Percentiles rank a stretch among this genome's conserved stretches.
These are phyloP conservation scores for Dactylorhiza incarnata DNA, from an alignment of 106 monocot genomes.

Conservation along the genomic window DNA sequence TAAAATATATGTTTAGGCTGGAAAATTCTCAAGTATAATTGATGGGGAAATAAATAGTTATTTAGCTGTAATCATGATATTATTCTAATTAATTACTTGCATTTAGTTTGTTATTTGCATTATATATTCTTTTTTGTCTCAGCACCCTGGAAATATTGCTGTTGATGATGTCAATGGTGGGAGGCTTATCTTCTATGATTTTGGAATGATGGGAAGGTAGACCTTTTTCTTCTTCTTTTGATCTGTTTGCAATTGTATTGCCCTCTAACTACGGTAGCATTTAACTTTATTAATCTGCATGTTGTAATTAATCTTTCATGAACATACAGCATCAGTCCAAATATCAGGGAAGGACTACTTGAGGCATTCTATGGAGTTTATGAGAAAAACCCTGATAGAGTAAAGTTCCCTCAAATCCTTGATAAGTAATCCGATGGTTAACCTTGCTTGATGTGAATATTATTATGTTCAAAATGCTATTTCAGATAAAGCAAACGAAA, in stretches of 20 bases:
- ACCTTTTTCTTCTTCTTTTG: constrained; percentile 1
- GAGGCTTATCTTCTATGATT: constrained; percentile 97
- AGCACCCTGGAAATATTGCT: constrained; percentile 99
- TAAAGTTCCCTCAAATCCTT: constrained; percentile 18
- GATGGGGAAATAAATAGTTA: neutral
- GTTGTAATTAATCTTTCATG: neutral
- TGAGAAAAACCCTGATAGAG: constrained; percentile 95
- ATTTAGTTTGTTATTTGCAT: neutral
- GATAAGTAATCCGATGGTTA: neutral
- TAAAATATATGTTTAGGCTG: neutral
- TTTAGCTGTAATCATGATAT: neutral
- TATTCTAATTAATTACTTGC: neutral
- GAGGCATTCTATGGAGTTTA: constrained; percentile 98
- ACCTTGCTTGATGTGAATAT: neutral
- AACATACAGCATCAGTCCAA: constrained; percentile 83
- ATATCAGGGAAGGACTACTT: constrained; percentile 95
- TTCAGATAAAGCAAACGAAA: too few relatives aligned
- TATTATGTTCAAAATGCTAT: neutral
- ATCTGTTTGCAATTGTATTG: constrained; percentile 5
- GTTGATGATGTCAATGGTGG: constrained; percentile 98
- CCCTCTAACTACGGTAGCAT: neutral
- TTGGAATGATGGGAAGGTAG: constrained; percentile 99
- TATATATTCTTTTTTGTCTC: constrained; percentile 16
- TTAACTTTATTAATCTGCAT: neutral
- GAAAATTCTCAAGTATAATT: neutral